Conservation (phyloP, 2,329 filamentous ascomycete species). For the Monilinia polystroma region DNA sequence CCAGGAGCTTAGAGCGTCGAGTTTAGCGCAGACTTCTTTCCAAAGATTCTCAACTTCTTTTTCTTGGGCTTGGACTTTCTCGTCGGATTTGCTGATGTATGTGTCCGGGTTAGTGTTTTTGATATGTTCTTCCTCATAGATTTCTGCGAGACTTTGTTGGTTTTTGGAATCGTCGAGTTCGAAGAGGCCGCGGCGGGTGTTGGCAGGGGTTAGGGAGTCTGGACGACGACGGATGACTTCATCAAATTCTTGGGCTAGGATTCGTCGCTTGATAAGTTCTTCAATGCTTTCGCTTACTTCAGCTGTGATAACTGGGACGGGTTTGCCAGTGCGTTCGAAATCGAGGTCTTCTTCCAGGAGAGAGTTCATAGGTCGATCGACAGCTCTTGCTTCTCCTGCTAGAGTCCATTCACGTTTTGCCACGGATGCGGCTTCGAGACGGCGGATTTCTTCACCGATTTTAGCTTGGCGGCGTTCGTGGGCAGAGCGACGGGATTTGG, state of each 20-base stretch:
- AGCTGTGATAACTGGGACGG: conserved; percentile 88
- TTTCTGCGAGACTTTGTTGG: conserved; percentile 82
- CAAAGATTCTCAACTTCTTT: conserved; percentile 79
- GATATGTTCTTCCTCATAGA: conserved; percentile 92
- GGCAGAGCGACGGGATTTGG: conserved; percentile 72
- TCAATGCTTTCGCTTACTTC: conserved; percentile 91
- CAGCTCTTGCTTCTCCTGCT: conserved; percentile 80
- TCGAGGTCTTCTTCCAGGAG: conserved; percentile 92
- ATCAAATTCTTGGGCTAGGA: conserved; percentile 87
- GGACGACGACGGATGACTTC: conserved; percentile 82
- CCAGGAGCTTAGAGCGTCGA: conserved; percentile 90
- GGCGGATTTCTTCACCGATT: conserved; percentile 84
- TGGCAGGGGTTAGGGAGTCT: conserved; percentile 62
- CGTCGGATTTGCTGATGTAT: conserved; percentile 78
- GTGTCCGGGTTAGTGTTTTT: conserved; percentile 72
- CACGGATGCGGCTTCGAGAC: conserved; percentile 83
- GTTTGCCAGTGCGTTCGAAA: conserved; percentile 93
- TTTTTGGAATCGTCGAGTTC: conserved; percentile 83
- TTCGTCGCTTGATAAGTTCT: conserved; percentile 88
- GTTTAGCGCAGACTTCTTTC: conserved; percentile 73
- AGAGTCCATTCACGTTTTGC: conserved; percentile 90
- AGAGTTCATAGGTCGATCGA: conserved; percentile 83
- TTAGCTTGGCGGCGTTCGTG: conserved; percentile 87
- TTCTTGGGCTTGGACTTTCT: conserved; percentile 79
- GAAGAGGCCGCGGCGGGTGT: conserved; percentile 63